A percentile compares a stretch with the other conserved stretches of the same genome.
phyloP scores from a whole-genome alignment of 179 eudicot species.

The Gypsophila paniculata region DNA sequence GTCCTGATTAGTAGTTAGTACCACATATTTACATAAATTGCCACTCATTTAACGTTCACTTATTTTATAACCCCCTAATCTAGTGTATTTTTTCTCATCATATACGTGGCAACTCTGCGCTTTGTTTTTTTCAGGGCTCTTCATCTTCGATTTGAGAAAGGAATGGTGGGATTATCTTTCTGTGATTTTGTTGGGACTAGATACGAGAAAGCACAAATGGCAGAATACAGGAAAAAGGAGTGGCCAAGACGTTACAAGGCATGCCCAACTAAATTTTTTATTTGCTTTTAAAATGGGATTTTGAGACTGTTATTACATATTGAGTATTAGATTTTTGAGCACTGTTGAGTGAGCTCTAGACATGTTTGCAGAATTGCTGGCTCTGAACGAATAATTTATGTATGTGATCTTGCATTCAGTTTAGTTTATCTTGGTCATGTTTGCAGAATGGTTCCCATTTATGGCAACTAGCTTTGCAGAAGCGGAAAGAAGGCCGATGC shows the following conservation, averaged over 20 bases:
- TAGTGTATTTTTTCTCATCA: no score
- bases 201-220: conserved; percentile 85
- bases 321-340: neutral
- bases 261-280: conserved; percentile 11
- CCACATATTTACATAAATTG: no score
- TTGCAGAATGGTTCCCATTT: conserved; percentile 95
- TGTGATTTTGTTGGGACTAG: conserved; percentile 98
- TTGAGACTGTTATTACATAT: neutral
- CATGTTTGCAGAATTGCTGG: conserved; percentile 1
- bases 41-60: no score
- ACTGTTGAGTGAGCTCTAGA: neutral
- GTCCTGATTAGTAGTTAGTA: no score
- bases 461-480: conserved; percentile 89
- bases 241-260: conserved; percentile 99
- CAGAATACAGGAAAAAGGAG: conserved; percentile 82
- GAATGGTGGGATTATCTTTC: conserved; percentile 97
- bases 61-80: no score
- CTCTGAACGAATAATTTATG: no score
- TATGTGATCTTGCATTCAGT: no score
- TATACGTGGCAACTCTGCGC: neutral
- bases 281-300: neutral
- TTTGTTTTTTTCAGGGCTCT: conserved; percentile 69
- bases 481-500: conserved; percentile 96
- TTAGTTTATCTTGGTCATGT: conserved; percentile 12
- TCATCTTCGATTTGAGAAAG: conserved; percentile 97